Percentiles rank a stretch among this genome's conserved stretches.
Conservation (phyloP, 352 stramenopile species). For the Phytophthora ramorum region DNA sequence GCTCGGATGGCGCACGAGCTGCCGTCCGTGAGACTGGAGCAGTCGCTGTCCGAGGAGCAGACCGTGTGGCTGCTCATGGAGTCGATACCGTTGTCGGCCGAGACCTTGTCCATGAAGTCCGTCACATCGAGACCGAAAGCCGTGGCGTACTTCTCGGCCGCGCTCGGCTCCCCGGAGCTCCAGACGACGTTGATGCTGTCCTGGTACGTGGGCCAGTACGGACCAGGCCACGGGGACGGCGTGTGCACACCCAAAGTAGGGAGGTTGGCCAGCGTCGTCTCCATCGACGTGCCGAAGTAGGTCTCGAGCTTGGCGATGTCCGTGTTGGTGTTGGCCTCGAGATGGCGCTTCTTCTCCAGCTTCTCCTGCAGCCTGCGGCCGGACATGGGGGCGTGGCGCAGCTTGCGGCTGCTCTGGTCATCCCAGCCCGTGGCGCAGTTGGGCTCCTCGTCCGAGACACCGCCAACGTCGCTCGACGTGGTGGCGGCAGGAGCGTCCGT, state of each 20-base stretch:
- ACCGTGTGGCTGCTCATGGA: slow-evolving; percentile 29
- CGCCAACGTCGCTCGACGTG: slow-evolving; percentile 12
- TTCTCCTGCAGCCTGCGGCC: slow-evolving; percentile 22
- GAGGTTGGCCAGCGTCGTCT: slow-evolving; percentile 18
- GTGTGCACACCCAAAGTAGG: slow-evolving; percentile 16
- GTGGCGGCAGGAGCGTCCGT: slow-evolving; percentile 4
- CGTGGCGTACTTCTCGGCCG: slow-evolving; percentile 47
- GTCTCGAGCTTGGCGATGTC: slow-evolving; percentile 27
- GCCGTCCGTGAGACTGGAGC: slow-evolving; percentile 35
- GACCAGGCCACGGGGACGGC: slow-evolving; percentile 19
- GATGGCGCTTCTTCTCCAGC: slow-evolving; percentile 7
- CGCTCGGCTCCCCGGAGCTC: slow-evolving; percentile 26
- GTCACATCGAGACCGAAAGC: slow-evolving; percentile 40
- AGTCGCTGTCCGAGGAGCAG: slow-evolving; percentile 41
- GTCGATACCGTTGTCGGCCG: slow-evolving; percentile 31
- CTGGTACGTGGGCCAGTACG: slow-evolving; percentile 62
- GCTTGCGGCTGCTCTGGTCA: slow-evolving; percentile 26
- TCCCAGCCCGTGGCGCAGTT: slow-evolving; percentile 28
- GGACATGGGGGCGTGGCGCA: slow-evolving; percentile 25
- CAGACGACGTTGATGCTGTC: slow-evolving; percentile 63
- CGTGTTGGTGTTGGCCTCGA: slow-evolving; percentile 24
- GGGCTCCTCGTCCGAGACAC: slow-evolving; percentile 9
- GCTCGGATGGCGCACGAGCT: slow-evolving; percentile 39
- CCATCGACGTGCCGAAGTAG: slow-evolving; percentile 23
- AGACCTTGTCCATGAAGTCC: slow-evolving; percentile 46